A percentile compares a stretch with the other conserved stretches of the same genome.
Evolutionary conservation across 2,329 filamentous ascomycete species (phyloP).

Genomic region (Aspergillus uvarum): DNA sequence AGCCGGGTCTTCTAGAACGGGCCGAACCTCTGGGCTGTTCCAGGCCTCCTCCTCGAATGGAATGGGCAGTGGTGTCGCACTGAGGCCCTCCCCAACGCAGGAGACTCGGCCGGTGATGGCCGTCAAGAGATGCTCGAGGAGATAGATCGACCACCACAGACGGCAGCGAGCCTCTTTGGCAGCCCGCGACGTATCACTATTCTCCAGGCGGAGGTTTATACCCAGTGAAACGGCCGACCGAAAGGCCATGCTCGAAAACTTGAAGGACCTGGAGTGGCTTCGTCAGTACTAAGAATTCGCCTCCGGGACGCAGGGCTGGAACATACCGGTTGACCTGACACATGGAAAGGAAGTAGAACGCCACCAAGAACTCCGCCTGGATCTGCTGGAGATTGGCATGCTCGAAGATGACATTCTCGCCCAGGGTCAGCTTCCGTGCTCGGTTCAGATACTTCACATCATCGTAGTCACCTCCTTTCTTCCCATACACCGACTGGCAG

Average conservation of each 20-base stretch:
- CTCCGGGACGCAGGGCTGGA: background rate
- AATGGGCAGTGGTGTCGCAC: constrained; percentile 38
- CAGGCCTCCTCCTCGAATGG: constrained; percentile 41
- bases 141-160: constrained; percentile 47
- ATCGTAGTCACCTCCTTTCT: constrained; percentile 27
- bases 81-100: constrained; percentile 39
- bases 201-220: constrained; percentile 42
- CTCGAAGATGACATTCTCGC: constrained; percentile 39
- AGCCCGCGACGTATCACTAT: constrained; percentile 32
- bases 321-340: constrained; percentile 45
- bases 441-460: constrained; percentile 43
- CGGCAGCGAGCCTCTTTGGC: constrained; percentile 44
- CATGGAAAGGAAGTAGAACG: constrained; percentile 40
- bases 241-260: constrained; percentile 41
- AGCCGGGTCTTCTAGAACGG: constrained; percentile 25
- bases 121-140: constrained; percentile 43
- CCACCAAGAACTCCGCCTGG: constrained; percentile 41
- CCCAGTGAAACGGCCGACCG: constrained; percentile 43
- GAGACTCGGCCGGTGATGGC: constrained; percentile 45
- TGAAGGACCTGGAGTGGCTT: constrained; percentile 36
- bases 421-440: constrained; percentile 39
- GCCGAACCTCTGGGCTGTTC: constrained; percentile 23
- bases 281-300: background rate
- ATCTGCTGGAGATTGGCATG: constrained; percentile 46
- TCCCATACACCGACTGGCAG: constrained; percentile 32